Evolutionary conservation across 2,329 filamentous ascomycete genomes (phyloP).

Genomic region (Xylaria polymorpha): DNA sequence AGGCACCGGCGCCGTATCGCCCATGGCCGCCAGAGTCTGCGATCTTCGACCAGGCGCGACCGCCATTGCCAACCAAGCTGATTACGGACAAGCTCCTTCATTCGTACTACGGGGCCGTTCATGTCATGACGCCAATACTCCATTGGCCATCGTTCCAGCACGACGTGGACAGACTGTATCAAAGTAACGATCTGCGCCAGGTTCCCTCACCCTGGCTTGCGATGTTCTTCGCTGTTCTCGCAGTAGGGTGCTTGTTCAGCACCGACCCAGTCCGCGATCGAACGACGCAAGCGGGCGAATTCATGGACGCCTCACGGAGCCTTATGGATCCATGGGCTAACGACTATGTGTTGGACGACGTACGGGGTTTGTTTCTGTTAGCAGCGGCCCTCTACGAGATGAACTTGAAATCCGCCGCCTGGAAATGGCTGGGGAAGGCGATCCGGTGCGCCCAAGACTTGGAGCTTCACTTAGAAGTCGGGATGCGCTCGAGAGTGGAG

Average conservation of each 20-base stretch:
- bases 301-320: conserved; percentile 76
- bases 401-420: conserved; percentile 86
- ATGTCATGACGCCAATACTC: conserved; percentile 84
- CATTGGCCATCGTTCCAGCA: conserved; percentile 87
- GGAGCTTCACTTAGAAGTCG: conserved; percentile 80
- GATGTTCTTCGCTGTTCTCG: conserved; percentile 84
- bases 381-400: conserved; percentile 86
- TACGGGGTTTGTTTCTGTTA: conserved; percentile 76
- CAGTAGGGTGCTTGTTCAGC: conserved; percentile 82
- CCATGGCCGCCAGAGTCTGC: conserved; percentile 59
- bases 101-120: conserved; percentile 80
- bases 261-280: conserved; percentile 66
- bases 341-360: conserved; percentile 79
- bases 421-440: conserved; percentile 84
- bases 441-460: conserved; percentile 86
- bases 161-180: conserved; percentile 82
- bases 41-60: conserved; percentile 64
- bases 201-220: conserved; percentile 78
- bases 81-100: conserved; percentile 78
- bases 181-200: conserved; percentile 68
- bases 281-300: conserved; percentile 66
- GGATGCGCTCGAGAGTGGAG: conserved; percentile 79
- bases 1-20: conserved; percentile 76
- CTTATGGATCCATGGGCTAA: conserved; percentile 86
- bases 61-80: conserved; percentile 76